Conservation (phyloP, 1,139 yeast genomes). For the Pichia sp. region DNA sequence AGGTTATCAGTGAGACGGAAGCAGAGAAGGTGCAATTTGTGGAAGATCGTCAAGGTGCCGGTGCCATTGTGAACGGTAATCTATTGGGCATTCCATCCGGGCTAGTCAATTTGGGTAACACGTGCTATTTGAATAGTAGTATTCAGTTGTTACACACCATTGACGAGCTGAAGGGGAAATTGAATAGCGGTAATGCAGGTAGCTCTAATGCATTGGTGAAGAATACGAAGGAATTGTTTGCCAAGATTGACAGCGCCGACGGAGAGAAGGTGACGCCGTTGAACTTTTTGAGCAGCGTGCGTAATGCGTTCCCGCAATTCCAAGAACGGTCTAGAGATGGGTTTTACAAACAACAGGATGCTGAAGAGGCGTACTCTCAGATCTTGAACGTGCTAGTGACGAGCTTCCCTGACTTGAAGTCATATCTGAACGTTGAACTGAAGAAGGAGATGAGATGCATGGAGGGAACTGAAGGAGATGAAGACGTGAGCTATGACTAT, state of each 20-base stretch:
- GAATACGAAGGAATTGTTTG: constrained; percentile 37
- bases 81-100: constrained; percentile 62
- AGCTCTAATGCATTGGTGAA: constrained; percentile 23
- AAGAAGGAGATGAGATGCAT: constrained; percentile 54
- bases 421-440: constrained; percentile 58
- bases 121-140: constrained; percentile 90
- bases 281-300: constrained; percentile 53
- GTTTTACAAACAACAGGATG: constrained; percentile 89
- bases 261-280: constrained; percentile 50
- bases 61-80: constrained; percentile 21
- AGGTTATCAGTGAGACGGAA: constrained; percentile 10
- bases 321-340: constrained; percentile 67
- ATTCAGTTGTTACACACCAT: constrained; percentile 71
- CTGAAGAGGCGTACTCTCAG: constrained; percentile 92
- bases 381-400: constrained; percentile 48
- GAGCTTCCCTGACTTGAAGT: constrained; percentile 44
- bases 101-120: constrained; percentile 80
- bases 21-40: constrained; percentile 56
- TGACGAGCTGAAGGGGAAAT: constrained; percentile 41
- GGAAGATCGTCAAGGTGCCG: constrained; percentile 54
- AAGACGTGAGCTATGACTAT: constrained; percentile 37
- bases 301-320: constrained; percentile 78
- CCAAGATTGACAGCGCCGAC: constrained; percentile 35
- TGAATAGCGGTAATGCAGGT: constrained; percentile 17
- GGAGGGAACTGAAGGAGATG: constrained; percentile 49